Percentiles rank a stretch among this genome's conserved stretches.
These are phyloP conservation scores for Aegilops speltoides DNA, from an alignment of 176 grass and related monocot species.

Conservation along the genomic window DNA sequence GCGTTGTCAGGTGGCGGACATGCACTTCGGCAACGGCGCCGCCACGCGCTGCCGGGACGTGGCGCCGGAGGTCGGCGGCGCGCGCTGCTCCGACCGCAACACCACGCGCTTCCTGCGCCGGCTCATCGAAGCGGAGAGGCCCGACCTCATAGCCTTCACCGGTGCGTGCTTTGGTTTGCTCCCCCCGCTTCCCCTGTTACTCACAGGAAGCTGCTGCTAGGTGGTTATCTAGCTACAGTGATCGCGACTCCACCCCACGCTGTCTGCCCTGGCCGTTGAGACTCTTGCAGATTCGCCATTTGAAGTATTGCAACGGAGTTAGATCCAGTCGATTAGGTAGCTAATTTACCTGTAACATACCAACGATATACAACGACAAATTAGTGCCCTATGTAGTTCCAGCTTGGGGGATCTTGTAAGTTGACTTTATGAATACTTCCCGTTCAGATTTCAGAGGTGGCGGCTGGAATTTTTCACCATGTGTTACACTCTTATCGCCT, in stretches of 20 bases:
- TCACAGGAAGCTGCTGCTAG: neutral
- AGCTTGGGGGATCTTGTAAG: neutral
- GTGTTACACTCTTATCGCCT: neutral
- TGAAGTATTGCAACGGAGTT: neutral
- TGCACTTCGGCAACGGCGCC: conserved; percentile 91
- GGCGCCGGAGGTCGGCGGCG: conserved; percentile 42
- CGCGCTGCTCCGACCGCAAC: conserved; percentile 84
- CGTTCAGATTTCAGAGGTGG: neutral
- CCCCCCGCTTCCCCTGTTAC: too few species aligned
- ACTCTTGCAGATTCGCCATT: neutral
- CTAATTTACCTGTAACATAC: neutral
- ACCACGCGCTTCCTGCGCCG: conserved; percentile 76
- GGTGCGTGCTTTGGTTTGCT: conserved; percentile 28
- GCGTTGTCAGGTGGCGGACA: conserved; percentile 73
- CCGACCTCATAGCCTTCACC: conserved; percentile 88
- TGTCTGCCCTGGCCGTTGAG: neutral
- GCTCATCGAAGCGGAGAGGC: conserved; percentile 72
- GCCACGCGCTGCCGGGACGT: conserved; percentile 79
- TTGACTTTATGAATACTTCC: neutral
- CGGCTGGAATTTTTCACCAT: neutral
- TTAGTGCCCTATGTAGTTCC: neutral
- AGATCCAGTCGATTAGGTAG: neutral
- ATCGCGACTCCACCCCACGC: neutral
- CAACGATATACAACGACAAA: too few species aligned
- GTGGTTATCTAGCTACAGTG: neutral